phyloP scores from a whole-genome alignment of 2,329 filamentous ascomycete genomes.

The Aspergillus ochraceus region DNA sequence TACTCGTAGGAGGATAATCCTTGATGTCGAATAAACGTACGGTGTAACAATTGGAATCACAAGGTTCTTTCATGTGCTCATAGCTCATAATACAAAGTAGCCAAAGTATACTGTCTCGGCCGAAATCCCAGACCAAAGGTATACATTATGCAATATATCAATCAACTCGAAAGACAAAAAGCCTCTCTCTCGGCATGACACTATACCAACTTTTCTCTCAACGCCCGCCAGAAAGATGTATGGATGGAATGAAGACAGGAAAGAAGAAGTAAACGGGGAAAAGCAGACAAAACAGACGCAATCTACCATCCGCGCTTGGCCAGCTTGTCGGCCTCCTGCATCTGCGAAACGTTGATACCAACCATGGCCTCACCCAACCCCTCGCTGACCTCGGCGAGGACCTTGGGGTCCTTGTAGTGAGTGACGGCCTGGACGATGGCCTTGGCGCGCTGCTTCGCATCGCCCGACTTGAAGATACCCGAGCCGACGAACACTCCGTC shows the following conservation, averaged over 20 bases:
- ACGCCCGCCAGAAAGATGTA: conserved; percentile 9
- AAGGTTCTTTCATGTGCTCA: conserved; percentile 9
- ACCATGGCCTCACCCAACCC: conserved; percentile 98
- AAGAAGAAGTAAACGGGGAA: not conserved
- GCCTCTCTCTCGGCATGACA: conserved; percentile 9
- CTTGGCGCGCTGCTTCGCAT: conserved; percentile 84
- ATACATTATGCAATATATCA: not conserved
- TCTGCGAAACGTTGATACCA: conserved; percentile 79
- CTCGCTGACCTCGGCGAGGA: conserved; percentile 82
- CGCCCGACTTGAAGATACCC: conserved; percentile 95
- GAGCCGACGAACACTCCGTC: conserved; percentile 97
- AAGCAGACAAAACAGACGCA: conserved; percentile 5
- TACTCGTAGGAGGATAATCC: too few species aligned
- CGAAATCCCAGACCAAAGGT: not conserved
- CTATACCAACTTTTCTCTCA: conserved; percentile 17
- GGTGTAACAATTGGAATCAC: not conserved
- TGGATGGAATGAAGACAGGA: not conserved
- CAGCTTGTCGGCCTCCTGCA: conserved; percentile 79
- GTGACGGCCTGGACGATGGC: conserved; percentile 95
- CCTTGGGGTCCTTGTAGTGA: conserved; percentile 80
- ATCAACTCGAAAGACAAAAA: conserved; percentile 11
- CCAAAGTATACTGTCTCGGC: not conserved
- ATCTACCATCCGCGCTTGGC: conserved; percentile 79
- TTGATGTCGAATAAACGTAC: too few species aligned
- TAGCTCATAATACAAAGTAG: conserved; percentile 16